phyloP scores from a whole-genome alignment of 495 filamentous ascomycete species.

The Penicillium bialowiezense region DNA sequence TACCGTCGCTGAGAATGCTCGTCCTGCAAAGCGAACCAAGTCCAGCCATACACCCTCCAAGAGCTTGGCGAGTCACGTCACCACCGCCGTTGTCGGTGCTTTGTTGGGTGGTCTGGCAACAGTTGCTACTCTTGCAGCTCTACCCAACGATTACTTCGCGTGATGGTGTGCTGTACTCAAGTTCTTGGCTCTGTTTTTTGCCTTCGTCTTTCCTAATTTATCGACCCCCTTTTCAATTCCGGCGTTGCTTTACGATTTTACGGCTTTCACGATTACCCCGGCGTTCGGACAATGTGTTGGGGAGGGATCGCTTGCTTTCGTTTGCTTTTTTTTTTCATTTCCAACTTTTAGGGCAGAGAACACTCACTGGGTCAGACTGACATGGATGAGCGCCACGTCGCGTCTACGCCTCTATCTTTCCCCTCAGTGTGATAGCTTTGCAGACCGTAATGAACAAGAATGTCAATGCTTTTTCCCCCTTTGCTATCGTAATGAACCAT shows the following conservation, averaged over 20 bases:
- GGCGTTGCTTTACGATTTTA: slow-evolving; percentile 2
- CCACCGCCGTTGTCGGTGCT: slow-evolving; percentile 43
- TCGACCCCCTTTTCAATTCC: not conserved
- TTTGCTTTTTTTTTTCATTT: not conserved
- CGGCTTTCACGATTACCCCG: not conserved
- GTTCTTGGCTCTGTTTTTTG: not conserved
- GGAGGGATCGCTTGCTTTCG: not conserved
- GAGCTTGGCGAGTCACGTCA: slow-evolving; percentile 37
- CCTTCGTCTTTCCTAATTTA: slow-evolving; percentile 1
- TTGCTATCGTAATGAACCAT: not conserved
- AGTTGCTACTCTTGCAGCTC: slow-evolving; percentile 45
- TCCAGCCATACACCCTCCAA: slow-evolving; percentile 11
- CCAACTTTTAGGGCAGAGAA: too few relatives aligned
- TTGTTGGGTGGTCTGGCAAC: slow-evolving; percentile 49
- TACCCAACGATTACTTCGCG: slow-evolving; percentile 43
- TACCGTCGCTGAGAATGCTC: slow-evolving; percentile 10
- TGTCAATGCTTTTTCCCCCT: slow-evolving; percentile 9
- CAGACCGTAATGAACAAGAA: slow-evolving; percentile 19
- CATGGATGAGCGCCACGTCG: not conserved
- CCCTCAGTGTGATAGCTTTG: slow-evolving; percentile 6
- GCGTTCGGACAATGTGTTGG: slow-evolving; percentile 2
- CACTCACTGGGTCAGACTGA: not conserved
- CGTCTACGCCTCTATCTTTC: not conserved
- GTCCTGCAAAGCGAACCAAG: slow-evolving; percentile 34
- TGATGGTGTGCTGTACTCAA: not conserved